phyloP scores from a whole-genome alignment of 805 yeast species.

The Torulaspora delbrueckii region DNA sequence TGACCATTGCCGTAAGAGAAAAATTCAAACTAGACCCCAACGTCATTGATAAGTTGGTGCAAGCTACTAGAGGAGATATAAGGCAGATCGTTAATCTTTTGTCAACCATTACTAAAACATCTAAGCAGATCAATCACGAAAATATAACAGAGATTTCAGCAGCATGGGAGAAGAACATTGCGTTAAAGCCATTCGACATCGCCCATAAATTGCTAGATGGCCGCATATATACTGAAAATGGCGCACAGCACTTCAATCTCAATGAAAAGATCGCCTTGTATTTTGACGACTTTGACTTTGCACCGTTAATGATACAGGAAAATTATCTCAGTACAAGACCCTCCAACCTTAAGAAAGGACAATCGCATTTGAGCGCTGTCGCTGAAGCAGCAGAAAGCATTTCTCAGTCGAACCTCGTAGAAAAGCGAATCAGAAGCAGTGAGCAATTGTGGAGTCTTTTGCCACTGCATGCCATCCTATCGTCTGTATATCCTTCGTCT shows the following conservation, averaged over 20 bases:
- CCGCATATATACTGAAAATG: constrained; percentile 46
- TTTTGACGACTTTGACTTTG: constrained; percentile 90
- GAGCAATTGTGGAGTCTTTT: constrained; percentile 93
- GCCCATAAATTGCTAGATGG: constrained; percentile 62
- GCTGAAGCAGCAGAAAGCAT: constrained; percentile 83
- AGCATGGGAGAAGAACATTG: constrained; percentile 86
- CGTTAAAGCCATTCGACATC: constrained; percentile 89
- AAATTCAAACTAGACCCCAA: constrained; percentile 73
- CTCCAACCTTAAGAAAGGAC: constrained; percentile 38
- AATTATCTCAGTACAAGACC: constrained; percentile 75
- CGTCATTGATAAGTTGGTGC: constrained; percentile 76
- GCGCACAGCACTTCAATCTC: constrained; percentile 48
- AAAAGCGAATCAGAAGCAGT: constrained; percentile 74
- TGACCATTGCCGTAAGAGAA: constrained; percentile 88
- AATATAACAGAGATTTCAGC: constrained; percentile 58
- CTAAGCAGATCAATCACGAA: constrained; percentile 50
- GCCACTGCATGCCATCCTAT: constrained; percentile 85
- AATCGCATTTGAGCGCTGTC: constrained; percentile 54
- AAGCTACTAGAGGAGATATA: constrained; percentile 83
- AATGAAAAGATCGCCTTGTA: constrained; percentile 83
- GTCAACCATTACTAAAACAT: constrained; percentile 77
- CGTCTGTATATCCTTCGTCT: constrained; percentile 75
- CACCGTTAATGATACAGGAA: constrained; percentile 95
- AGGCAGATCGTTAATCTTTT: constrained; percentile 88
- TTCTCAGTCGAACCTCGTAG: constrained; percentile 79